Evolutionary conservation across 805 yeast genomes (phyloP).

Genomic region (Candida awuae): DNA sequence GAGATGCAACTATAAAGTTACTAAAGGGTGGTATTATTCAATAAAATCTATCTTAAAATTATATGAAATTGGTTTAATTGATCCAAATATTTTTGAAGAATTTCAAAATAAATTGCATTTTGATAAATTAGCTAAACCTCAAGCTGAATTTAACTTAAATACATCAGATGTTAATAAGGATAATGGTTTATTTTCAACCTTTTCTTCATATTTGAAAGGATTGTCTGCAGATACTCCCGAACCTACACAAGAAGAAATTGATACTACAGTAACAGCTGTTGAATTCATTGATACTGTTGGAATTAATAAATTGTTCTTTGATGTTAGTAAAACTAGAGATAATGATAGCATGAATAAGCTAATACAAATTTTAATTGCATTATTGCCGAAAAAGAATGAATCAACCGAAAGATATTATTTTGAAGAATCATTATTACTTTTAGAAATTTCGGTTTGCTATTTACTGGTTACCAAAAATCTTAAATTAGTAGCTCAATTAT

Average conservation of each 20-base stretch:
- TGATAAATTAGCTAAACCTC: conserved; percentile 48
- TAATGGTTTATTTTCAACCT: conserved; percentile 75
- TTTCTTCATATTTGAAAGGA: conserved; percentile 87
- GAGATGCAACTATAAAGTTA: conserved; percentile 43
- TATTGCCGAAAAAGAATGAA: conserved; percentile 29
- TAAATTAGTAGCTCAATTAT: conserved; percentile 17
- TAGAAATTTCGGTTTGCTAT: conserved; percentile 28
- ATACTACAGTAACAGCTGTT: conserved; percentile 69
- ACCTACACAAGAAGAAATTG: conserved; percentile 90
- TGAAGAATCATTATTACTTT: conserved; percentile 25
- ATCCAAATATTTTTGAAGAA: conserved; percentile 55
- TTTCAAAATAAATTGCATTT: conserved; percentile 53
- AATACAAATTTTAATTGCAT: conserved; percentile 29
- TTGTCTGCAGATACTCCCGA: conserved; percentile 79
- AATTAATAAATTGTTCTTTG: conserved; percentile 47
- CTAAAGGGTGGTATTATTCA: conserved; percentile 51
- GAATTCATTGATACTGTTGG: conserved; percentile 76
- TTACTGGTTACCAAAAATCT: conserved; percentile 24
- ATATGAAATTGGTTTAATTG: conserved; percentile 63
- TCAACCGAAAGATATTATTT: conserved; percentile 21
- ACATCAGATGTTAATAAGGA: conserved; percentile 61
- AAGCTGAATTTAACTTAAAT: conserved; percentile 58
- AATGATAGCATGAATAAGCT: conserved; percentile 29
- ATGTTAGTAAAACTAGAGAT: conserved; percentile 32
- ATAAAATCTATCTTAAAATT: conserved; percentile 53